Percentiles rank a stretch among this genome's conserved stretches.
Evolutionary conservation across 371 early-diverging fungal genomes (phyloP).

Genomic region (Mucor plumbeus): DNA sequence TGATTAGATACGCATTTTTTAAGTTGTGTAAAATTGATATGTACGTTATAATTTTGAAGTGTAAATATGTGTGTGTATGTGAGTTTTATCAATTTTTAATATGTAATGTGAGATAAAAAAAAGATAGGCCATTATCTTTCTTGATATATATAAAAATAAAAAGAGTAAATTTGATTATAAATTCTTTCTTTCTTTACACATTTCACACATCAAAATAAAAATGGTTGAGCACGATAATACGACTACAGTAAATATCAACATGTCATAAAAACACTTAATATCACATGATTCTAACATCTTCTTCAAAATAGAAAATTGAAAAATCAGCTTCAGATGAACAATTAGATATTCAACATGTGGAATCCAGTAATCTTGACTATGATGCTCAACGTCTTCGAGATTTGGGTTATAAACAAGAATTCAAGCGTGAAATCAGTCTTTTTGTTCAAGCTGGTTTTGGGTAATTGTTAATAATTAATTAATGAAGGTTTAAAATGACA

Average conservation of each 20-base stretch:
- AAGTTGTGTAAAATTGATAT: neutral
- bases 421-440: slow-evolving; percentile 44
- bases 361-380: slow-evolving; percentile 28
- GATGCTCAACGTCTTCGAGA: slow-evolving; percentile 44
- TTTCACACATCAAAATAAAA: neutral
- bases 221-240: slow-evolving; percentile 4
- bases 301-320: neutral
- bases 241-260: no score
- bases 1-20: neutral
- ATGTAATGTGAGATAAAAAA: slow-evolving; percentile 4
- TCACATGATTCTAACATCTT: neutral
- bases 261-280: neutral
- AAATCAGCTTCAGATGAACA: neutral
- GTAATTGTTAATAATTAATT: neutral
- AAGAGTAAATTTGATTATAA: no score
- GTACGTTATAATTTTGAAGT: neutral
- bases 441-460: slow-evolving; percentile 43
- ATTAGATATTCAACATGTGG: slow-evolving; percentile 22
- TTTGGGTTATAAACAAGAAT: slow-evolving; percentile 52
- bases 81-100: neutral
- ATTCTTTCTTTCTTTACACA: neutral
- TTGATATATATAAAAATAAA: neutral
- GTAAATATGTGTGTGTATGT: neutral
- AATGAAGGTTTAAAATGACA: no score
- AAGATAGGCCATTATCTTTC: neutral